Base-by-base conservation (phyloP, 2,329 filamentous ascomycete genomes). In the Metarhizium humberi region DNA sequence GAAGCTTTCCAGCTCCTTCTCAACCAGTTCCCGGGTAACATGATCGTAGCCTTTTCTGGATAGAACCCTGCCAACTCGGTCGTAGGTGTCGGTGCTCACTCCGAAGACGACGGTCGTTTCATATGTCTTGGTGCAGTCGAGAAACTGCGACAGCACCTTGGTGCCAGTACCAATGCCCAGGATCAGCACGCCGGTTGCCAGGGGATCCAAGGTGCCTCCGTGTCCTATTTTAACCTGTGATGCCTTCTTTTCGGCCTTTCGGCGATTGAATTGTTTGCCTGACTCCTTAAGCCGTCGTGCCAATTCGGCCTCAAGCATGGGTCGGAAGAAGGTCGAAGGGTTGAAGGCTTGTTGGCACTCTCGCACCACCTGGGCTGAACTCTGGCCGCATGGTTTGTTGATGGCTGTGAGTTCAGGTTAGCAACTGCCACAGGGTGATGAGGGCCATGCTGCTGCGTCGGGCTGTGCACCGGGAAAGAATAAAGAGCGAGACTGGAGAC, bases 161-260 rank as follows among this genome's bases (percentile, higher is more conserved):
- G 94, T 99, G 43, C 90, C 94, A 57, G 81, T 84, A 40, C 92
- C 94, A 53, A 96, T 79, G 55, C 92, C 94, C 6, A 94, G 78
- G 59, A 97, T 91, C 51, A 99, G 80, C 29, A 99, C 89, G 49
- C 94, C 94, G 1, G 92, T 96, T 8, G 94, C 94, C 64, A 96
- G 80, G 30, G 94, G 94, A 67, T 99, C 94, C 18, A 99, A 80
- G 2, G 94, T 99, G 47, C 94, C 94, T 58, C 94, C 94, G 73
- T 99, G 94, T 38, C 94, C 94, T 66, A 97, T 88, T 76, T 97
- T 99, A 62, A 97, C 86, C 59, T 89, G 82, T 5, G 86, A 69
- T 1, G 79, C 75, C 62, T 79, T 79, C 68, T 82, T 81, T 59
- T 78, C 77, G 50, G 72, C 73, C 59, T 74, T 74, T 58, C 84